phyloP scores from a whole-genome alignment of 768 basidiomycete genomes.

The Sarcodon sp. region DNA sequence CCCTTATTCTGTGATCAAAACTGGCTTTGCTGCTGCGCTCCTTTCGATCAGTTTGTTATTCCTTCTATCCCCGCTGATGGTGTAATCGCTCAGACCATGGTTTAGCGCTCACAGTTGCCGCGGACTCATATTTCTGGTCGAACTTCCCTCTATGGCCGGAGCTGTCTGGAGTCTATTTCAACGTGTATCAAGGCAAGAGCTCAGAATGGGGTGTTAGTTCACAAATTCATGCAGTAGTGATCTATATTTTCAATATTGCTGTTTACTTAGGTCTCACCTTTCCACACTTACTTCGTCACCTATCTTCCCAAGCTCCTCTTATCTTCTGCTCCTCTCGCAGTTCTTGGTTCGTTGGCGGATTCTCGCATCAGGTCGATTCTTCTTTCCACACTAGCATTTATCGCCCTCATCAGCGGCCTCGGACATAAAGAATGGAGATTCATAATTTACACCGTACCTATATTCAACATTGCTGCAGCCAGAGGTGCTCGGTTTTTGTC shows the following conservation, averaged over 20 bases:
- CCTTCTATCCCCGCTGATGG: not conserved
- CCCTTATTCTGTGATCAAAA: constrained; percentile 30
- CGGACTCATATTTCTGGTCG: constrained; percentile 87
- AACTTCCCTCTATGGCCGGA: constrained; percentile 78
- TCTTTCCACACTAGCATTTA: constrained; percentile 36
- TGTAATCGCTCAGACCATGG: not conserved
- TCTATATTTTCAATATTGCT: constrained; percentile 1
- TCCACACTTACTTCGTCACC: constrained; percentile 47
- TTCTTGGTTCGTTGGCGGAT: constrained; percentile 38
- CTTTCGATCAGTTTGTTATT: constrained; percentile 35
- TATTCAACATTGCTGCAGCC: constrained; percentile 72
- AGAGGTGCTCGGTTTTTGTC: constrained; percentile 53
- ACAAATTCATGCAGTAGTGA: not conserved
- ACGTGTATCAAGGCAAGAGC: constrained; percentile 77
- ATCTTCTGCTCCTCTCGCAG: constrained; percentile 43
- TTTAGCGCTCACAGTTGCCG: constrained; percentile 41
- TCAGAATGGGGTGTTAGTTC: constrained; percentile 82
- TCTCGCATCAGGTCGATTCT: constrained; percentile 36
- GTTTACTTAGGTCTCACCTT: constrained; percentile 49
- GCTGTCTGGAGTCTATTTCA: constrained; percentile 66
- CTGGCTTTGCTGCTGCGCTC: constrained; percentile 36
- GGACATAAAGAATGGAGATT: constrained; percentile 99
- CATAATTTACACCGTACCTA: constrained; percentile 75
- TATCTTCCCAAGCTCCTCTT: constrained; percentile 74
- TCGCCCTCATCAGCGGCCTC: constrained; percentile 57